These are phyloP conservation scores for Anisodus acutangulus DNA, from an alignment of 257 asterid species.

Conservation along the genomic window DNA sequence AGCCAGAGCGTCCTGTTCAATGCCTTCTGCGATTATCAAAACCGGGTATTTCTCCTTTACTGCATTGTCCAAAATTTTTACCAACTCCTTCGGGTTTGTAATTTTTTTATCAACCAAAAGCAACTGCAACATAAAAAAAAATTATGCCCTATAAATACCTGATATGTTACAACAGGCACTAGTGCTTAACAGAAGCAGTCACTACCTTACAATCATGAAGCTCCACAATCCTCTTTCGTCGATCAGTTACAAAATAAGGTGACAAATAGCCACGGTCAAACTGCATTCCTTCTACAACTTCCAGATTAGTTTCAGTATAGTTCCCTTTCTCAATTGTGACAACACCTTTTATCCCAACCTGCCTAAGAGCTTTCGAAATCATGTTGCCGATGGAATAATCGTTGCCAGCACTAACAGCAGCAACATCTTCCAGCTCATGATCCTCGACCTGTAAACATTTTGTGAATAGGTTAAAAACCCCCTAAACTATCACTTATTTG, in stretches of 20 bases:
- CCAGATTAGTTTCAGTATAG: conserved; percentile 57
- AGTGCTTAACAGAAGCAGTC: conserved; percentile 27
- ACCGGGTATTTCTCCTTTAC: conserved; percentile 77
- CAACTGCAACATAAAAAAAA: conserved; percentile 53
- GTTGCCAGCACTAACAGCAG: conserved; percentile 93
- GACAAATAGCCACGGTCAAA: conserved; percentile 88
- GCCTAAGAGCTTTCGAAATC: conserved; percentile 68
- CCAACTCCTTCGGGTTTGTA: conserved; percentile 64
- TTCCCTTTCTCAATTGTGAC: conserved; percentile 78
- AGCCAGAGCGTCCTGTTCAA: conserved; percentile 79
- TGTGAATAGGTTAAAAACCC: no score
- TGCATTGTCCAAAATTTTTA: conserved; percentile 77
- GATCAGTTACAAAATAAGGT: conserved; percentile 80
- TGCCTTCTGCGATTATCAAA: conserved; percentile 72
- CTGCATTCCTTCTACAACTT: conserved; percentile 83
- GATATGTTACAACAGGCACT: conserved; percentile 9
- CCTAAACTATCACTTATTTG: no score
- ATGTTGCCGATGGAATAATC: conserved; percentile 65
- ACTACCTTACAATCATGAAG: conserved; percentile 81
- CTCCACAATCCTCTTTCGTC: conserved; percentile 68
- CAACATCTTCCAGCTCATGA: conserved; percentile 77
- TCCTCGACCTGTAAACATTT: conserved; percentile 62
- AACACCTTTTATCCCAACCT: conserved; percentile 70
- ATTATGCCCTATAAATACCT: conserved; percentile 7
- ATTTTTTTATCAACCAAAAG: conserved; percentile 82